phyloP scores from a whole-genome alignment of 139 green algal species.

The Eudorina sp. region DNA sequence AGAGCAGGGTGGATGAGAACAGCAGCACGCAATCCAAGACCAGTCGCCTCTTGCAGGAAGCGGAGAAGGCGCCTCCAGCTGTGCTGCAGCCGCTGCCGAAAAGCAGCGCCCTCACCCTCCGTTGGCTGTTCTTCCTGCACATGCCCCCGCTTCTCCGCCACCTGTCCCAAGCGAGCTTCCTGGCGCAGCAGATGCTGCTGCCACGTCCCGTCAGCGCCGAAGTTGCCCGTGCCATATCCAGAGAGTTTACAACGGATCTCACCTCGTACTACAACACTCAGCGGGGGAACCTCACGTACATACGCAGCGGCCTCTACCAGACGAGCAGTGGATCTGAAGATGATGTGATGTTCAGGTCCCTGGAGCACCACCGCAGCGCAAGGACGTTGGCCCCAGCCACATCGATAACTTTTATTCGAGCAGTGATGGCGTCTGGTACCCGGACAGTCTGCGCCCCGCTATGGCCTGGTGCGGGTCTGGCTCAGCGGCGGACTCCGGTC shows the following conservation, averaged over 20 bases:
- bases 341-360: constrained; percentile 41
- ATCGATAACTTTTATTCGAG: constrained; percentile 44
- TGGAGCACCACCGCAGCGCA: not conserved
- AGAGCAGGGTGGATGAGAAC: too few relatives aligned
- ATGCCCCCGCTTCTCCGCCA: constrained; percentile 62
- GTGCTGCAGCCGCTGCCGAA: constrained; percentile 67
- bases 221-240: not conserved
- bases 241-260: not conserved
- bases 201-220: not conserved
- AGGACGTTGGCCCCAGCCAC: constrained; percentile 39
- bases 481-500: constrained; percentile 30
- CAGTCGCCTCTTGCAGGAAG: too few relatives aligned
- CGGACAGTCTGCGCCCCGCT: constrained; percentile 42
- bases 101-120: not conserved
- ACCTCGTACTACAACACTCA: constrained; percentile 42
- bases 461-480: constrained; percentile 64
- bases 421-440: constrained; percentile 64
- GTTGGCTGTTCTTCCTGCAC: constrained; percentile 71
- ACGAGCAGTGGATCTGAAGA: not conserved
- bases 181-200: constrained; percentile 69
- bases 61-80: constrained; percentile 43
- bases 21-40: too few relatives aligned
- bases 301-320: not conserved
- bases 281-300: constrained; percentile 9
- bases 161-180: constrained; percentile 59